Base-by-base conservation (phyloP, 257 asterid genomes). In the Anisodus acutangulus region DNA sequence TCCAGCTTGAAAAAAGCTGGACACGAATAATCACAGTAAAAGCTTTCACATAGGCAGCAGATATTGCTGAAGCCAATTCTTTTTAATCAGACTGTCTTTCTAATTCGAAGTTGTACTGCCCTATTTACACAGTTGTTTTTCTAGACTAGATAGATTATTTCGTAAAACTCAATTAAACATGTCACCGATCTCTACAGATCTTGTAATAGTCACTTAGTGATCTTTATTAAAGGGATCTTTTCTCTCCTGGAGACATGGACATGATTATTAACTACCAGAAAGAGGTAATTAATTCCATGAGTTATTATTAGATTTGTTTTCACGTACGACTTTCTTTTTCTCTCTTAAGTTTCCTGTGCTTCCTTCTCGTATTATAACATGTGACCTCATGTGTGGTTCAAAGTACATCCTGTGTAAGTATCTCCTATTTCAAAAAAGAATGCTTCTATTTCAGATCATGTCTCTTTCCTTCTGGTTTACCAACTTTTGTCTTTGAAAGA, bases 191-290 rank as follows among this genome's bases (percentile, higher is more conserved):
- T 4, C n/a, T 31, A 9, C 47, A 31, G 6, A 66, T 31, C n/a
- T 66, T 66, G 72, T 11, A 66, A 66, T 26, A 66, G 9, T 66
- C 72, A 66, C 11, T 66, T 31, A 66, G n/a, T 31, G 39, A 63
- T 35, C n/a, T 31, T 66, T 66, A 66, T 35, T 26, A 12, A 66
- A 5, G 72, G 45, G 45, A 66, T 66, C 8, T 35, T 26, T 64
- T 26, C n/a, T 64, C 71, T 66, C 72, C 45, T 26, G 47, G n/a
- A 5, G 19, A 13, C 60, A 12, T 12, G 12, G 60, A 22, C 43
- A 66, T 66, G 72, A 66, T 68, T 68, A 12, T 13, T 37, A 67
- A 67, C 76, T 67, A 67, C 49, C 4, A 35, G 49, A 68, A 68
- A 68, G 9, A 37, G 76, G 76, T 35, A 37, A 68, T 0, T 37